A percentile compares a stretch with the other conserved stretches of the same genome.
Evolutionary conservation across 495 filamentous ascomycete genomes (phyloP).

Genomic region (Penicillium alfredii): DNA sequence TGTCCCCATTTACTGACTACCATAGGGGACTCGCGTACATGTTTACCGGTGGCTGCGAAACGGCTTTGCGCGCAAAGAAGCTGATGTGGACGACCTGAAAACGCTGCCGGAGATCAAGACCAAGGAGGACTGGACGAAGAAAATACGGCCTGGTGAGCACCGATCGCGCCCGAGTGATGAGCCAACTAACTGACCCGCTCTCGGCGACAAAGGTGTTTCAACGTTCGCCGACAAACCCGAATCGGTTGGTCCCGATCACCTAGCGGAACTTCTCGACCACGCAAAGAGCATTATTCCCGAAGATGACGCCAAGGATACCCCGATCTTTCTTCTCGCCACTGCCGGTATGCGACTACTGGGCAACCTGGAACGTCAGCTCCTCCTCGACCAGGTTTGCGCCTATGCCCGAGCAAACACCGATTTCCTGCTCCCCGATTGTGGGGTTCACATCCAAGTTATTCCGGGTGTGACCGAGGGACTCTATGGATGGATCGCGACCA

Average conservation of each 20-base stretch:
- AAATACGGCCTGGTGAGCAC: slow-evolving; percentile 73
- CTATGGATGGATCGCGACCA: slow-evolving; percentile 99
- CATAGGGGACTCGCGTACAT: slow-evolving; percentile 79
- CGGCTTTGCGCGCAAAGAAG: slow-evolving; percentile 56
- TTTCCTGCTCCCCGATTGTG: slow-evolving; percentile 87
- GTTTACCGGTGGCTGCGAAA: slow-evolving; percentile 89
- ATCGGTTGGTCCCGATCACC: slow-evolving; percentile 72
- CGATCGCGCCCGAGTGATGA: not conserved
- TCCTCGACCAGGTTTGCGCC: slow-evolving; percentile 74
- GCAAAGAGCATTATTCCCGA: slow-evolving; percentile 76
- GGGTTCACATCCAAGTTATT: slow-evolving; percentile 87
- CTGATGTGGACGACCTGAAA: slow-evolving; percentile 53
- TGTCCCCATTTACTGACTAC: slow-evolving; percentile 1
- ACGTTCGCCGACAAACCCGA: slow-evolving; percentile 75
- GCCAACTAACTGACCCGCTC: slow-evolving; percentile 5
- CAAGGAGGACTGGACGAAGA: slow-evolving; percentile 84
- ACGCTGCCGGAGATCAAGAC: slow-evolving; percentile 74
- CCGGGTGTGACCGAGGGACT: slow-evolving; percentile 94
- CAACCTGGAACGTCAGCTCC: slow-evolving; percentile 57
- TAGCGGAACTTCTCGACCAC: slow-evolving; percentile 73
- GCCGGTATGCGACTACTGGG: slow-evolving; percentile 95
- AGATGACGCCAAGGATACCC: slow-evolving; percentile 73
- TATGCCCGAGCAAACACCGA: slow-evolving; percentile 73
- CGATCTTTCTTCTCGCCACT: slow-evolving; percentile 90
- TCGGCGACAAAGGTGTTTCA: slow-evolving; percentile 58